Percentiles rank a stretch among this genome's conserved stretches.
phyloP scores from a whole-genome alignment of 129 eudicot species.

The Apium graveolens region DNA sequence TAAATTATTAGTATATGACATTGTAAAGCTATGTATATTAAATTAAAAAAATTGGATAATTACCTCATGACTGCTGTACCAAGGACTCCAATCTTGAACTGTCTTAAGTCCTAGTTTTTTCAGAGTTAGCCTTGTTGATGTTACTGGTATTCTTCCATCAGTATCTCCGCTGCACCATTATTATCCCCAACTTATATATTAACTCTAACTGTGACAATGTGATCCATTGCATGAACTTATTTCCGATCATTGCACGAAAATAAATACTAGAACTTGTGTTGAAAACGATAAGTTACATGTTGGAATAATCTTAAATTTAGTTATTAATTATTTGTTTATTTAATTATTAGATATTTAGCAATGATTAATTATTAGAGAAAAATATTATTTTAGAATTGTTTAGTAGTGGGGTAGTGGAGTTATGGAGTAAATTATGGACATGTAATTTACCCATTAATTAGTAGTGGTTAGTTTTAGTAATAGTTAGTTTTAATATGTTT shows the following conservation, averaged over 20 bases:
- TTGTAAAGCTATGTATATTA: not conserved
- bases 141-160: slow-evolving; percentile 14
- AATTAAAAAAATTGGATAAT: not conserved
- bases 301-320: too few relatives aligned
- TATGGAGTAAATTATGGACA: too few relatives aligned
- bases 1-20: too few relatives aligned
- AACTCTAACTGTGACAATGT: not conserved
- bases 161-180: slow-evolving; percentile 38
- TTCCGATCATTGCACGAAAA: not conserved
- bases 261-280: not conserved
- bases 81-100: slow-evolving; percentile 67
- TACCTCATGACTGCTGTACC: slow-evolving; percentile 70
- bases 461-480: too few relatives aligned
- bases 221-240: not conserved
- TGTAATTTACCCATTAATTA: too few relatives aligned
- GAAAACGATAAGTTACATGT: too few relatives aligned
- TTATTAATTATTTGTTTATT: too few relatives aligned
- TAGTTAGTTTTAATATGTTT: too few relatives aligned
- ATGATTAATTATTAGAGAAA: too few relatives aligned
- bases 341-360: too few relatives aligned
- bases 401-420: too few relatives aligned
- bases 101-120: slow-evolving; percentile 58
- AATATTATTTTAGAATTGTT: too few relatives aligned
- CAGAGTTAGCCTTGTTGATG: slow-evolving; percentile 18
- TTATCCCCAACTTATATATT: not conserved